Evolutionary conservation across 306 rosid genomes (phyloP), one percentile per base, ranked within the genome.

Genomic region (Luffa aegyptiaca): DNA sequence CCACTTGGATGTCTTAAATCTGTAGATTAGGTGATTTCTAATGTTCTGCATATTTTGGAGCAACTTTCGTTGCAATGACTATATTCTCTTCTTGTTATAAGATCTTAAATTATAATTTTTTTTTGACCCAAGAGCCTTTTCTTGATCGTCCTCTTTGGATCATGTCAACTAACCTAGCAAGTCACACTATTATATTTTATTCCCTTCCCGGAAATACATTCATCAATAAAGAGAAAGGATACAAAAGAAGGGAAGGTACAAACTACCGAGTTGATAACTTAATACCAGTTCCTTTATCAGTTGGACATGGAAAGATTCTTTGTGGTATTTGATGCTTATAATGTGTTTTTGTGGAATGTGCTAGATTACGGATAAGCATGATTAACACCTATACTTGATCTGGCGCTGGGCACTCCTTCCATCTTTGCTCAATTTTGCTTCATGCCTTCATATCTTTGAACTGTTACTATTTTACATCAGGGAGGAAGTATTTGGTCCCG

Each of bases 401-500:
- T 5, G 44, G 59, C 1, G n/a, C 21, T 14, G 12, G 57, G 26
- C 58, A 7, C 9, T 71, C n/a, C 57, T 72, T 51, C 8, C 6
- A 73, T 75, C 36, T 36, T 14, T 52, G 33, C 79, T 8, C 37
- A 75, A 10, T 7, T 55, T 11, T 76, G 55, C 59, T 45, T 41
- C 81, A 49, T 79, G 51, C 26, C 55, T 73, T 80, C 75, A 64
- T 64, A 41, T 52, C 75, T 81, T 39, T 61, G 10, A 42, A 62
- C 81, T 62, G 52, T 48, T 76, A 84, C 83, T 87, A 31, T 84
- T 71, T 81, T 82, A 42, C 45, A 31, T 75, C 86, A 95, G 99
- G 78, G 96, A 93, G 87, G 99, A 95, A 88, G 90, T 83, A 83
- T 95, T 95, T 87, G 99, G 99, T 80, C 99, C 97, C 31, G 97